phyloP scores from a whole-genome alignment of 352 stramenopile genomes.

The Phytopythium oedochilum region DNA sequence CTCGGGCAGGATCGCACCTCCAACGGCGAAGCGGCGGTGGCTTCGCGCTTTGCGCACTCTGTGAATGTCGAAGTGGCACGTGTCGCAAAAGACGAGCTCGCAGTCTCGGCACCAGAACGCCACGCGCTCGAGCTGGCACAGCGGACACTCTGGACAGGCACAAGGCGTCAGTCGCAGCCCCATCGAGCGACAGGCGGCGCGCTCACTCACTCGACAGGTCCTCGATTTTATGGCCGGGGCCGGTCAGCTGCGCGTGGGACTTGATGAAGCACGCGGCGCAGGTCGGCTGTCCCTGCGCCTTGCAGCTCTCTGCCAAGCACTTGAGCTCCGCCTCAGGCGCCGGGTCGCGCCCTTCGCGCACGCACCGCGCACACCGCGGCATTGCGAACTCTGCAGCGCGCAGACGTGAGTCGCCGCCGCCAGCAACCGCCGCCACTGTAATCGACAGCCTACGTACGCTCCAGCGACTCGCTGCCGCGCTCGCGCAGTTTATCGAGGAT shows the following conservation, averaged over 20 bases:
- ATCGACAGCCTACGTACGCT: neutral
- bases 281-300: slow-evolving; percentile 3
- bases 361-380: slow-evolving; percentile 19
- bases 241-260: slow-evolving; percentile 10
- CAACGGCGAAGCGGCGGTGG: slow-evolving; percentile 33
- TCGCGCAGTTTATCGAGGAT: slow-evolving; percentile 23
- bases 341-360: neutral
- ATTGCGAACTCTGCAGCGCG: slow-evolving; percentile 15
- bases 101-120: slow-evolving; percentile 54
- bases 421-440: neutral
- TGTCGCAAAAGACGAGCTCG: slow-evolving; percentile 54
- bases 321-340: slow-evolving; percentile 14
- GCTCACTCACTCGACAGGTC: slow-evolving; percentile 25
- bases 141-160: slow-evolving; percentile 41
- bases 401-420: neutral
- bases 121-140: slow-evolving; percentile 44
- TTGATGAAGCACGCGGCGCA: slow-evolving; percentile 21
- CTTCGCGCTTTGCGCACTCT: slow-evolving; percentile 18
- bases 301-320: slow-evolving; percentile 18
- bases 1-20: no score
- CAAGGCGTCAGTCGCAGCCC: no score
- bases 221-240: slow-evolving; percentile 11
- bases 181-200: neutral
- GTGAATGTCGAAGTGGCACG: slow-evolving; percentile 51
- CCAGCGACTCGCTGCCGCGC: slow-evolving; percentile 10